Percentiles rank a stretch among this genome's conserved stretches.
Evolutionary conservation across 805 yeast genomes (phyloP).

Genomic region (Metschnikowia gruessii): DNA sequence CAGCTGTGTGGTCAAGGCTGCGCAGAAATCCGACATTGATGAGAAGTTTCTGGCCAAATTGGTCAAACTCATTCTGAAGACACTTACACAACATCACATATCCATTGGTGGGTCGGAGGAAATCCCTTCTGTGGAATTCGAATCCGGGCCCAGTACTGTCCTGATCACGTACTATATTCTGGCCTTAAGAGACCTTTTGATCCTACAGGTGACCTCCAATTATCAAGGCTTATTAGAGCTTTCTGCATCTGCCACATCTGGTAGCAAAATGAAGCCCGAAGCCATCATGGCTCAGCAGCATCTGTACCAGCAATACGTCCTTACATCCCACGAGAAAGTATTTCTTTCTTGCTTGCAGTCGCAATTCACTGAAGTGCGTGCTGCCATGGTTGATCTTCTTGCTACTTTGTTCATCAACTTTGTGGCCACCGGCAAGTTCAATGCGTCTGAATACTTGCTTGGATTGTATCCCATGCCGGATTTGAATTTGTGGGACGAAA

Average conservation of each 20-base stretch:
- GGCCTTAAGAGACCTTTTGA: constrained; percentile 31
- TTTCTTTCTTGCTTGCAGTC: constrained; percentile 32
- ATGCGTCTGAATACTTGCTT: constrained; percentile 34
- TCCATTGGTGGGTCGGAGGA: constrained; percentile 13
- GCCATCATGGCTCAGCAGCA: constrained; percentile 40
- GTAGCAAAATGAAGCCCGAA: constrained; percentile 43
- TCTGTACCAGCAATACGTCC: constrained; percentile 32
- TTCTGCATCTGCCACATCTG: constrained; percentile 36
- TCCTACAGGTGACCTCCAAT: constrained; percentile 34
- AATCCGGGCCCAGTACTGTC: constrained; percentile 21
- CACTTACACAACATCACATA: constrained; percentile 22
- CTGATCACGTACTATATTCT: constrained; percentile 33
- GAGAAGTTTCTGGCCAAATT: constrained; percentile 39
- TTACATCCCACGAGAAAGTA: constrained; percentile 30
- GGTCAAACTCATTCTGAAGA: constrained; percentile 31
- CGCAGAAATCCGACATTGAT: constrained; percentile 38
- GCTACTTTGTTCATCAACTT: constrained; percentile 35
- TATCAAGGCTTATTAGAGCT: constrained; percentile 37
- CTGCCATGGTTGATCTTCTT: constrained; percentile 36
- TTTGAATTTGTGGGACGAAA: constrained; percentile 29
- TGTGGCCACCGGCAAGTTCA: constrained; percentile 39
- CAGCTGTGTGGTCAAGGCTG: constrained; percentile 30
- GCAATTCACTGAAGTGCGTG: constrained; percentile 34
- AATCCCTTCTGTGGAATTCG: constrained; percentile 13
- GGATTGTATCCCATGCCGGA: constrained; percentile 32